Evolutionary conservation across 1,284 basidiomycete genomes (phyloP).

Genomic region (Cutaneotrichosporon cavernicola): DNA sequence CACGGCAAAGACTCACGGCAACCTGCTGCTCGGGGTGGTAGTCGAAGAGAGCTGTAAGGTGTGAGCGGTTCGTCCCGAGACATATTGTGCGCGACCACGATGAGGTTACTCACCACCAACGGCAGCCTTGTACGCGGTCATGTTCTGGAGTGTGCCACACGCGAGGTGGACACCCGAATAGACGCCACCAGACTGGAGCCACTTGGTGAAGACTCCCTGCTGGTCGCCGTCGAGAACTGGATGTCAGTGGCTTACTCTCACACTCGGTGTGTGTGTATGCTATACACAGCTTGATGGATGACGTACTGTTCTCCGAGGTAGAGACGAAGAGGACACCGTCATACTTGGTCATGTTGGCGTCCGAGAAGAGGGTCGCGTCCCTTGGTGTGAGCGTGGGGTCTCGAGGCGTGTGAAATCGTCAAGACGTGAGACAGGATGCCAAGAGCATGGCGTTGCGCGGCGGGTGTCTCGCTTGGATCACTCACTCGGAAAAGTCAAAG

Average conservation of each 20-base stretch:
- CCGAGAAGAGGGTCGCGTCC: conserved; percentile 62
- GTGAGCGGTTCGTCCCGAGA: neutral
- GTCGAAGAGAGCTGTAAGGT: conserved; percentile 62
- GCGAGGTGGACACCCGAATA: conserved; percentile 58
- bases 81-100: neutral
- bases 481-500: conserved; percentile 65
- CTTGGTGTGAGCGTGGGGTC: conserved; percentile 13
- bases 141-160: conserved; percentile 66
- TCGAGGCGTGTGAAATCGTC: too few relatives aligned
- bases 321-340: conserved; percentile 70
- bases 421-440: too few relatives aligned
- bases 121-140: conserved; percentile 62
- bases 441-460: too few relatives aligned
- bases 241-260: neutral
- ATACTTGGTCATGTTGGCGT: conserved; percentile 60
- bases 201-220: conserved; percentile 64
- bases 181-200: conserved; percentile 59
- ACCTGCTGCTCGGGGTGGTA: conserved; percentile 67
- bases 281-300: neutral
- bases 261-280: neutral
- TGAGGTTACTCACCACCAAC: conserved; percentile 52
- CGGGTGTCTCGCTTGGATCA: neutral
- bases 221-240: conserved; percentile 64
- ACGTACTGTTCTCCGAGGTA: conserved; percentile 64
- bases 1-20: conserved; percentile 36